Evolutionary conservation across 768 basidiomycete species (phyloP), one percentile per base, ranked within the genome.

Genomic region (Tephrocybe sp.): DNA sequence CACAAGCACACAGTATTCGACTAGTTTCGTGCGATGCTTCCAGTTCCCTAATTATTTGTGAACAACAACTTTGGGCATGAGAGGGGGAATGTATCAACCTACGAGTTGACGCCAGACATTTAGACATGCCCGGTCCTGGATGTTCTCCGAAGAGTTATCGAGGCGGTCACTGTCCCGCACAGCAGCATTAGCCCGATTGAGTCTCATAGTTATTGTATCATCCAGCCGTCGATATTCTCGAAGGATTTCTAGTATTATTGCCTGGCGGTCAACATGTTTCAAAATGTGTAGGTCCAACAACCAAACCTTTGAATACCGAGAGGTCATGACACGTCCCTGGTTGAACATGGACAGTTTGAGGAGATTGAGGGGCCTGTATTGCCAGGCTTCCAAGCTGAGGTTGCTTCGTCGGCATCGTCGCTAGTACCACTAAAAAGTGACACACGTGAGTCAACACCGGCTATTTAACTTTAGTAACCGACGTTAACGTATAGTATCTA

Each of bases 141-240:
- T 67, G 50, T 71, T 85, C 12, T 75, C 74, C 14, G 61, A 67
- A 19, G 67, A 57, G 10, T 77, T 77, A 43, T 68, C 58, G 6
- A 60, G 50, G 22, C 88, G 79, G 58, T 88, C 83, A 55, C 77
- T 74, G 69, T 92, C 91, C 45, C 88, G 78, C 66, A 85, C 82
- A 47, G 83, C 76, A 4, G 90, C 90, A 50, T 78, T 80, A 34
- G 88, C 85, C 44, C 90, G 81, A 65, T 93, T 92, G 41, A 92
- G 66, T 31, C 91, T 76, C 85, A 90, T 89, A 35, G 77, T 80
- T 57, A 93, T 85, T 6, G 81, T 72, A 61, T 93, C 90, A 68
- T 93, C 90, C 12, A 92, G 71, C 59, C 75, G 81, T 61, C 90
- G 78, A 66, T 92, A 92, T 67, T 92, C 89, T 62, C 76, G 83